phyloP scores from a whole-genome alignment of 2,329 filamentous ascomycete genomes.

The Magnaporthiopsis rhizophila region DNA sequence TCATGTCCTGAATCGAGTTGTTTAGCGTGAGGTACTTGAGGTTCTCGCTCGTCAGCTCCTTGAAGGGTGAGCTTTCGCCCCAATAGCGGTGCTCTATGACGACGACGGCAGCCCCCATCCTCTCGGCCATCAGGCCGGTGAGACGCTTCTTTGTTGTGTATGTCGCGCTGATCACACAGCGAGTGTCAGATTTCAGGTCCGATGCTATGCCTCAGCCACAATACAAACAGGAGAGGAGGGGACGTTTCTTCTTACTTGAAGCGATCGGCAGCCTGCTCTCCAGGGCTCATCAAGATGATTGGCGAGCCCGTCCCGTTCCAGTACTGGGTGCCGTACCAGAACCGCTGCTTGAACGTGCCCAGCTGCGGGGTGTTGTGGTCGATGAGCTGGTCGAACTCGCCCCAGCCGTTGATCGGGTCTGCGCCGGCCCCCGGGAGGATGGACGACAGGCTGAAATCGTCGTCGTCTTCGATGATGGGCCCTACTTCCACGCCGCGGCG shows the following conservation, averaged over 20 bases:
- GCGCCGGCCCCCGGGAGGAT: background rate
- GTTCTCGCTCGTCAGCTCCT: constrained; percentile 25
- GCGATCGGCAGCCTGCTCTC: constrained; percentile 20
- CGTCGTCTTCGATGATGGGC: constrained; percentile 1
- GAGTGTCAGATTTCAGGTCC: background rate
- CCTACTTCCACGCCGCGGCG: constrained; percentile 2
- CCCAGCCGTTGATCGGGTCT: constrained; percentile 11
- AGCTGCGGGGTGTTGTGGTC: constrained; percentile 31
- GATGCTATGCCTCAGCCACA: no score
- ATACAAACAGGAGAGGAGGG: background rate
- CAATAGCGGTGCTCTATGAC: constrained; percentile 36
- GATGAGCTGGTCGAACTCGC: constrained; percentile 31
- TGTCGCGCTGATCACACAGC: background rate
- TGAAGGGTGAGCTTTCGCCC: constrained; percentile 29
- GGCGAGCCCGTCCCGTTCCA: constrained; percentile 32
- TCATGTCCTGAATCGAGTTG: constrained; percentile 31
- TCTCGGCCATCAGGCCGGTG: constrained; percentile 30
- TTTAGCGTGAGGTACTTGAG: constrained; percentile 31
- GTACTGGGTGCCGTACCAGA: constrained; percentile 31
- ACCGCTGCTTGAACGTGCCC: constrained; percentile 33
- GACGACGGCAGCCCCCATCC: constrained; percentile 29
- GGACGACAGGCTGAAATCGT: no score
- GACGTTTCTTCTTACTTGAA: constrained; percentile 8
- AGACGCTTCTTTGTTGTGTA: constrained; percentile 16
- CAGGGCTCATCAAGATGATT: constrained; percentile 30